A percentile compares a stretch with the other conserved stretches of the same genome.
Evolutionary conservation across 345 rosid genomes (phyloP).

Genomic region (Laguncularia racemosa): DNA sequence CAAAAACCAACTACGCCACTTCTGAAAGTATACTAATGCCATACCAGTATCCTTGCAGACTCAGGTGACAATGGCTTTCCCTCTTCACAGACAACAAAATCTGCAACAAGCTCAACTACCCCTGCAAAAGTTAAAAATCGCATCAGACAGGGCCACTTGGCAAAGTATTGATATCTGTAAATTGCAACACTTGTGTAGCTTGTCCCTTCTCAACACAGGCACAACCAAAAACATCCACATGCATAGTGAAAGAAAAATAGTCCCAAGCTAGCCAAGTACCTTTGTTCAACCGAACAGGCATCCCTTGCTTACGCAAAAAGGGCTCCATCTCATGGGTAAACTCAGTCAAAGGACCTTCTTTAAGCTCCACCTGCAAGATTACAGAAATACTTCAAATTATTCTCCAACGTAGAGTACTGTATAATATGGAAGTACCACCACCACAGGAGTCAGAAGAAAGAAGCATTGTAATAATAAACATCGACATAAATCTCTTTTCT

Average conservation of each 20-base stretch:
- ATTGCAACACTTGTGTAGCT: too few species aligned
- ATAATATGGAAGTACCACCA: too few species aligned
- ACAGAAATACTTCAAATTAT: conserved; percentile 1
- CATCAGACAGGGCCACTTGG: not conserved
- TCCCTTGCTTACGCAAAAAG: conserved; percentile 75
- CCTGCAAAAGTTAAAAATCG: conserved; percentile 32
- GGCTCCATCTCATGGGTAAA: conserved; percentile 99
- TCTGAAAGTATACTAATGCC: not conserved
- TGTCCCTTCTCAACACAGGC: too few species aligned
- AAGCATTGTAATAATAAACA: too few species aligned
- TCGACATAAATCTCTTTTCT: too few species aligned
- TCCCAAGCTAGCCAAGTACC: conserved; percentile 26
- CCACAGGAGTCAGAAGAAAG: too few species aligned
- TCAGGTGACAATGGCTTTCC: conserved; percentile 88
- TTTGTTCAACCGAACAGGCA: conserved; percentile 94
- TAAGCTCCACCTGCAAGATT: conserved; percentile 59
- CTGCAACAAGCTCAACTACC: conserved; percentile 77
- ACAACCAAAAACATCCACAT: too few species aligned
- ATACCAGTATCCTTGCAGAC: conserved; percentile 84
- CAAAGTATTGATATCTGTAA: too few species aligned
- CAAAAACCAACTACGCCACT: too few species aligned
- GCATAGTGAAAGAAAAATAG: too few species aligned
- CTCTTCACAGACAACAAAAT: conserved; percentile 89
- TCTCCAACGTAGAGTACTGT: not conserved
- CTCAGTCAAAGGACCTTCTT: conserved; percentile 82